Evolutionary conservation across 2,329 filamentous ascomycete species (phyloP).

Genomic region (Stachybotrys elegans): DNA sequence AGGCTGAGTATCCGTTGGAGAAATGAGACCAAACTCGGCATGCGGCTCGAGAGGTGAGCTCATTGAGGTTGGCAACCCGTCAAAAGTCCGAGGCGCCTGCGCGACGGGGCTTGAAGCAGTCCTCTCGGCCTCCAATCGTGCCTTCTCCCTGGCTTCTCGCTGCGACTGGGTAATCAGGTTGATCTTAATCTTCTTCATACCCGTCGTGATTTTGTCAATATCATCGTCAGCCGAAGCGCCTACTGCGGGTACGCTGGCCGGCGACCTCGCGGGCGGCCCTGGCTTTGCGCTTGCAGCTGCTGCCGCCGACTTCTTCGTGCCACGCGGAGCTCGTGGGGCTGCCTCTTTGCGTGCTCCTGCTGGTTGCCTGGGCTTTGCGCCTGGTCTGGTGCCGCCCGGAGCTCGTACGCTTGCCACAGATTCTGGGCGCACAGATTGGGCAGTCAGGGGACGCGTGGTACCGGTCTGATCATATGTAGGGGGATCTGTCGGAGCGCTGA

Average conservation of each 20-base stretch:
- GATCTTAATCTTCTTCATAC: constrained; percentile 60
- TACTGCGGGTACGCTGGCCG: constrained; percentile 8
- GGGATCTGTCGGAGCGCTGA: constrained; percentile 8
- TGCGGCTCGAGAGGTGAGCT: not conserved
- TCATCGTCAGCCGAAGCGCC: constrained; percentile 25
- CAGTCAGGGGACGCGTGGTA: no score
- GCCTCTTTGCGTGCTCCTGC: constrained; percentile 39
- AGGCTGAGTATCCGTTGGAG: not conserved
- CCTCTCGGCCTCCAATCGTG: constrained; percentile 14
- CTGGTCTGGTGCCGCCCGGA: constrained; percentile 33
- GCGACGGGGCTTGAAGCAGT: not conserved
- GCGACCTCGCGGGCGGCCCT: constrained; percentile 8
- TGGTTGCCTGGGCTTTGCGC: constrained; percentile 56
- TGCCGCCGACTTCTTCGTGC: constrained; percentile 29
- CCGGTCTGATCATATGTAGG: not conserved
- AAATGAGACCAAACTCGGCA: not conserved
- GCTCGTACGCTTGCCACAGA: constrained; percentile 36
- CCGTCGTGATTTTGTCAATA: constrained; percentile 50
- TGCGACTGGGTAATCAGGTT: constrained; percentile 55
- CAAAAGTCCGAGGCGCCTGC: constrained; percentile 5
- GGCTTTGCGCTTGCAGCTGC: constrained; percentile 12
- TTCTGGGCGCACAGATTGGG: constrained; percentile 26
- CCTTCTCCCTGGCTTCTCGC: constrained; percentile 45
- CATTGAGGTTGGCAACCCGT: no score
- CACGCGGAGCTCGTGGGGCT: constrained; percentile 23